Evolutionary conservation across 441 rosid genomes (phyloP).

Genomic region (Viola pubescens): DNA sequence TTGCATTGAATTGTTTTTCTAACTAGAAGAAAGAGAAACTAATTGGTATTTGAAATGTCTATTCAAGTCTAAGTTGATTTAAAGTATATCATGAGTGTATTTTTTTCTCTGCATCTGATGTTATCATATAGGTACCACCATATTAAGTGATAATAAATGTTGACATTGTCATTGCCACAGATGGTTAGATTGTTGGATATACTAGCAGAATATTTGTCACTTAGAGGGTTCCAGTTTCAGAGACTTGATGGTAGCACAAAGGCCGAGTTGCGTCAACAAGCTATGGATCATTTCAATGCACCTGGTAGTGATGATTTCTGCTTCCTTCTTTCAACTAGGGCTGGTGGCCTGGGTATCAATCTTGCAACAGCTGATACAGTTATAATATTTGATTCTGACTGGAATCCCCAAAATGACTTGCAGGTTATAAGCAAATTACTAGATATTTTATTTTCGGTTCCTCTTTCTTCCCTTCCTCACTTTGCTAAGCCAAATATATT

Average conservation of each 20-base stretch:
- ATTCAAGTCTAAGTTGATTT: too few species aligned
- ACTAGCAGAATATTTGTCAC: conserved; percentile 78
- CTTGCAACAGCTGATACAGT: conserved; percentile 99
- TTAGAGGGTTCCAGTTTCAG: conserved; percentile 94
- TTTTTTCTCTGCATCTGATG: background rate
- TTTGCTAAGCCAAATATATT: conserved; percentile 1
- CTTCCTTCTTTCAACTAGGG: conserved; percentile 98
- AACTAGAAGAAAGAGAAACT: too few species aligned
- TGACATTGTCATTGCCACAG: conserved; percentile 33
- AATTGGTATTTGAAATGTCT: too few species aligned
- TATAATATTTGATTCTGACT: conserved; percentile 98
- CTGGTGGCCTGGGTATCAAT: conserved; percentile 99
- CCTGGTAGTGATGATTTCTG: conserved; percentile 99
- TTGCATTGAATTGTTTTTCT: too few species aligned
- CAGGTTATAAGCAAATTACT: conserved; percentile 43
- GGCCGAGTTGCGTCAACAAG: conserved; percentile 96
- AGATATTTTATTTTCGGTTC: background rate
- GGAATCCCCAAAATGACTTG: conserved; percentile 99
- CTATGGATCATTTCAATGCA: conserved; percentile 99
- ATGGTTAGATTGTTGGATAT: conserved; percentile 99
- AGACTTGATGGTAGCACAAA: conserved; percentile 99
- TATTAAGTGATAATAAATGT: conserved; percentile 1
- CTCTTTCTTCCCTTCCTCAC: background rate
- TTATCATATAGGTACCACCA: background rate
- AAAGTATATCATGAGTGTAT: too few species aligned